Evolutionary conservation across 2,329 filamentous ascomycete species (phyloP).

Genomic region (Cryphonectria parasitica): DNA sequence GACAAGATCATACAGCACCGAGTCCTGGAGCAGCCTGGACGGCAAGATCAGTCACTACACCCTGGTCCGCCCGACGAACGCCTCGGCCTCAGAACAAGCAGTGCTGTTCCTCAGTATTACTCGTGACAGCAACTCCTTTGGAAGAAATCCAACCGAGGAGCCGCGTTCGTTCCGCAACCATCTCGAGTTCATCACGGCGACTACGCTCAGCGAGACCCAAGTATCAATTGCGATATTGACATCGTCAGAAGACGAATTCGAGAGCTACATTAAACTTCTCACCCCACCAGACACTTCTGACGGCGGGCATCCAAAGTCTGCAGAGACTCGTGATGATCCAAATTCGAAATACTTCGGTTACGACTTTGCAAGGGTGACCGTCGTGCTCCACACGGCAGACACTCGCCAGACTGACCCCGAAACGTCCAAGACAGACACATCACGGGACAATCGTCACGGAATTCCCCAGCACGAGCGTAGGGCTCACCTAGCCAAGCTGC

Average conservation of each 20-base stretch:
- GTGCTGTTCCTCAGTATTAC: conserved; percentile 7
- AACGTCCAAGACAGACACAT: neutral
- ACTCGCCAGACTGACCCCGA: neutral
- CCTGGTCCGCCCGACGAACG: neutral
- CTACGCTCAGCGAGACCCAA: neutral
- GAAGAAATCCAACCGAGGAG: conserved; percentile 2
- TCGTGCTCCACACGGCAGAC: neutral
- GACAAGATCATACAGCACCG: neutral
- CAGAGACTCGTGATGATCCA: neutral
- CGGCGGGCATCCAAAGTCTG: neutral
- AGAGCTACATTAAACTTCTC: neutral
- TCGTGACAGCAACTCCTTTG: conserved; percentile 1
- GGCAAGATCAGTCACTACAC: conserved; percentile 10
- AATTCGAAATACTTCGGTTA: neutral
- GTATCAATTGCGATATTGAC: neutral
- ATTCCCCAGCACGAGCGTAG: conserved; percentile 3
- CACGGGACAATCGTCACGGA: neutral
- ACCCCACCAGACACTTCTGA: neutral
- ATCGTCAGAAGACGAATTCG: conserved; percentile 1
- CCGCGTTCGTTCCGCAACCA: neutral
- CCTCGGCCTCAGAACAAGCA: neutral
- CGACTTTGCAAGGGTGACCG: neutral
- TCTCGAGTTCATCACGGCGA: conserved; percentile 3
- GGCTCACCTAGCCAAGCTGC: conserved; percentile 8
- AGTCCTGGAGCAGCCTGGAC: conserved; percentile 4